These are phyloP conservation scores for Fraxinus ornus DNA, from an alignment of 305 asterid species.

Conservation along the genomic window DNA sequence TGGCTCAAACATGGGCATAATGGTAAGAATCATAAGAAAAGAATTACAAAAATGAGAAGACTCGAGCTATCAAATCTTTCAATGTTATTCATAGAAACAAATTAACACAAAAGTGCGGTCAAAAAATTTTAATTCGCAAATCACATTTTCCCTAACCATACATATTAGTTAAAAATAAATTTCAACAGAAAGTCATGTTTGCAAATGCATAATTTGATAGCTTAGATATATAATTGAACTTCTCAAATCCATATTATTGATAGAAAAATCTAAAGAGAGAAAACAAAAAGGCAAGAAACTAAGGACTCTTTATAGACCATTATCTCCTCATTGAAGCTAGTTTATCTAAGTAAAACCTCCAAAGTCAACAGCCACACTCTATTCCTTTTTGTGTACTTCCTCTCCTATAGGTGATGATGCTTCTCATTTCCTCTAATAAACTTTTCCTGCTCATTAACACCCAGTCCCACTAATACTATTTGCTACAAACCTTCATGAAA, in stretches of 20 bases:
- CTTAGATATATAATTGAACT: neutral
- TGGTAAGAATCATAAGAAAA: slow-evolving; percentile 11
- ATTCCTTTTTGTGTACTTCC: neutral
- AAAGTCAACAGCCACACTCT: neutral
- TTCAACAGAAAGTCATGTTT: slow-evolving; percentile 1
- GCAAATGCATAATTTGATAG: slow-evolving; percentile 11
- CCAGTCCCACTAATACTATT: no score
- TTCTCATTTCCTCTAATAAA: neutral
- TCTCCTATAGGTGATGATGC: neutral
- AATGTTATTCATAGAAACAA: neutral
- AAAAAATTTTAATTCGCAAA: neutral
- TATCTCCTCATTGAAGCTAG: neutral
- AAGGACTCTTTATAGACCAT: neutral
- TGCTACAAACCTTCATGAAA: neutral
- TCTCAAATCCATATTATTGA: neutral
- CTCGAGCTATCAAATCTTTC: neutral
- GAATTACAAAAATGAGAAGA: slow-evolving; percentile 3
- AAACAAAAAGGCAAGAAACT: neutral
- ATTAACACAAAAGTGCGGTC: neutral
- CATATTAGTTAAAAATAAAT: slow-evolving; percentile 3
- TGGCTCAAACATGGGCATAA: neutral
- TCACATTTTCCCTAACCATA: neutral
- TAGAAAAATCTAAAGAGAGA: neutral
- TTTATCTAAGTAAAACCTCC: neutral
- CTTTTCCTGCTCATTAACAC: neutral